phyloP scores from a whole-genome alignment of 768 basidiomycete genomes.

The Pluteus cervinus region DNA sequence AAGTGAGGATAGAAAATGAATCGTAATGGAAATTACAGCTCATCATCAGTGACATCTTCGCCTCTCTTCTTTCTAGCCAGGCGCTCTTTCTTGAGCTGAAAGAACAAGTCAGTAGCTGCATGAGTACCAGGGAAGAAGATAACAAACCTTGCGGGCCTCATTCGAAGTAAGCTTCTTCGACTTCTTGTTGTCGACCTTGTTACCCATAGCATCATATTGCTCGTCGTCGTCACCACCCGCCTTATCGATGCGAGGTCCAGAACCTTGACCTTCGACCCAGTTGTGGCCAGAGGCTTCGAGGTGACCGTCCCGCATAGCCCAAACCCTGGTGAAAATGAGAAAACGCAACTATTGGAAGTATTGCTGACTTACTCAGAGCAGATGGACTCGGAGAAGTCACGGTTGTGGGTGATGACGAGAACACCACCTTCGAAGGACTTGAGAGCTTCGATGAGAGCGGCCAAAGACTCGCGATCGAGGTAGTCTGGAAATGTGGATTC shows the following conservation, averaged over 20 bases:
- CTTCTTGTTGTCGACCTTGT: constrained; percentile 89
- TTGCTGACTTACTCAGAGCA: constrained; percentile 71
- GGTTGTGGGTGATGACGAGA: constrained; percentile 95
- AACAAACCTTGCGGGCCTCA: constrained; percentile 72
- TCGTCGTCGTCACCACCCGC: constrained; percentile 87
- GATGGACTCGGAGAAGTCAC: constrained; percentile 97
- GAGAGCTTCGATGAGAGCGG: constrained; percentile 96
- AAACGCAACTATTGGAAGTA: too few species aligned
- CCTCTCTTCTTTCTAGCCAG: constrained; percentile 86
- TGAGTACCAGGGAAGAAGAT: background rate
- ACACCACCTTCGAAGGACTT: constrained; percentile 99
- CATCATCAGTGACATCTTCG: constrained; percentile 70
- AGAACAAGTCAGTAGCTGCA: constrained; percentile 8
- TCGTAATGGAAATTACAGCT: constrained; percentile 32
- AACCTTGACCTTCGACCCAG: constrained; percentile 99
- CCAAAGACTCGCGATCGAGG: constrained; percentile 98
- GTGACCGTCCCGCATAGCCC: constrained; percentile 98
- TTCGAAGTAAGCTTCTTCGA: constrained; percentile 76
- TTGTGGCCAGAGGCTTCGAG: constrained; percentile 98
- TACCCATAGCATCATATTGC: constrained; percentile 95
- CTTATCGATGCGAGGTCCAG: constrained; percentile 94
- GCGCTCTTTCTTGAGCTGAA: constrained; percentile 85
- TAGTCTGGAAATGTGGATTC: constrained; percentile 56
- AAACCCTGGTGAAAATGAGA: constrained; percentile 48
- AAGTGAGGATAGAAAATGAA: constrained; percentile 5